These are phyloP conservation scores for Fusarium torulosum DNA, from an alignment of 2,329 filamentous ascomycete species.

Conservation along the genomic window DNA sequence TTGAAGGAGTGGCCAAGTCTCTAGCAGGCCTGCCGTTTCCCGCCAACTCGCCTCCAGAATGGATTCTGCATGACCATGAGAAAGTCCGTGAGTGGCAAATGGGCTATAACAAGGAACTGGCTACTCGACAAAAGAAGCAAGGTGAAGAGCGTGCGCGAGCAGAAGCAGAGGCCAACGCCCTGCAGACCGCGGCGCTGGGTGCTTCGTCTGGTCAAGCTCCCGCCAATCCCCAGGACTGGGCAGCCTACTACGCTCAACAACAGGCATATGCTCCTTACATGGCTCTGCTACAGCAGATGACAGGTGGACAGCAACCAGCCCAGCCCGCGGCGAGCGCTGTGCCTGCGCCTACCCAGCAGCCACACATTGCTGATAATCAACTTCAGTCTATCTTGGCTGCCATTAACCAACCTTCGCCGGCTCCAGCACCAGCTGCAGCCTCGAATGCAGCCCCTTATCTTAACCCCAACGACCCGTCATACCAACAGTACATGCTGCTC, in stretches of 20 bases:
- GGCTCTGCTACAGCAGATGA: constrained; percentile 58
- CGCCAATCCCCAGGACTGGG: constrained; percentile 53
- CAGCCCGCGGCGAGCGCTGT: constrained; percentile 26
- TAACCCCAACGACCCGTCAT: constrained; percentile 56
- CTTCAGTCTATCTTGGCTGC: constrained; percentile 60
- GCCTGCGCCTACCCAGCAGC: constrained; percentile 42
- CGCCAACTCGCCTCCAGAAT: constrained; percentile 64
- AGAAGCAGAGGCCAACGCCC: constrained; percentile 51
- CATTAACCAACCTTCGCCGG: constrained; percentile 55
- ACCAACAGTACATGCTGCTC: constrained; percentile 57
- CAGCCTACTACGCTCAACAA: constrained; percentile 58
- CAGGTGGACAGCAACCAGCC: constrained; percentile 49
- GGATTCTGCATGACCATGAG: constrained; percentile 62
- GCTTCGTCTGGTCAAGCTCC: constrained; percentile 41
- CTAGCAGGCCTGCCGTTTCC: constrained; percentile 63
- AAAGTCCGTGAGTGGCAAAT: constrained; percentile 66
- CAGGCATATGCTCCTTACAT: constrained; percentile 59
- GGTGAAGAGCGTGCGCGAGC: constrained; percentile 55
- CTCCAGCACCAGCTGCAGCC: constrained; percentile 38
- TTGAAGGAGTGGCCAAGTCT: constrained; percentile 59
- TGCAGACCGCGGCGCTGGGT: constrained; percentile 42
- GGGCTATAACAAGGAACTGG: constrained; percentile 59
- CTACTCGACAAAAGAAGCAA: constrained; percentile 55
- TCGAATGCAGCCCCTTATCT: constrained; percentile 45
- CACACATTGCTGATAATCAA: constrained; percentile 54